Evolutionary conservation across 2,329 filamentous ascomycete genomes (phyloP).

Genomic region (Trichothecium roseum): DNA sequence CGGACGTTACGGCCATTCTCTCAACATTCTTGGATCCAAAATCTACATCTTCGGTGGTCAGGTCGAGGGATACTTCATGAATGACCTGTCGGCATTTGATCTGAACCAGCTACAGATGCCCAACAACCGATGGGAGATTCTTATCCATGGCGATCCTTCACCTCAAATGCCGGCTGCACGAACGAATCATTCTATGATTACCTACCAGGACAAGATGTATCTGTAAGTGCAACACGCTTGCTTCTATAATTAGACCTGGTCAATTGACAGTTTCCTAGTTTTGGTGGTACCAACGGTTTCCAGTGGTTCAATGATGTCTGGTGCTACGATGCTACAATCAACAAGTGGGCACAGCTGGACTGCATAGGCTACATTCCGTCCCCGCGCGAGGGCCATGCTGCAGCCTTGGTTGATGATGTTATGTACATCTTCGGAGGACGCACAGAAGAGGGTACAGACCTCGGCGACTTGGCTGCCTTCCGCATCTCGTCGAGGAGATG

Average conservation of each 20-base stretch:
- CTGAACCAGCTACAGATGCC: slow-evolving; percentile 88
- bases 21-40: slow-evolving; percentile 94
- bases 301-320: slow-evolving; percentile 99
- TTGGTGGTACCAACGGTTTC: slow-evolving; percentile 91
- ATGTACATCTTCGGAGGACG: slow-evolving; percentile 99
- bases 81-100: slow-evolving; percentile 91
- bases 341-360: slow-evolving; percentile 79
- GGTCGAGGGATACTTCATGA: slow-evolving; percentile 96
- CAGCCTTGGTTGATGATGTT: slow-evolving; percentile 87
- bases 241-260: background rate
- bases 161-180: slow-evolving; percentile 65
- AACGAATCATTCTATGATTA: slow-evolving; percentile 90
- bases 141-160: slow-evolving; percentile 55
- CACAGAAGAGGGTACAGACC: slow-evolving; percentile 82
- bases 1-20: slow-evolving; percentile 87
- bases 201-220: slow-evolving; percentile 87
- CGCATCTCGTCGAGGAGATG: slow-evolving; percentile 70
- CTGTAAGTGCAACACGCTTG: slow-evolving; percentile 47
- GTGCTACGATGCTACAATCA: slow-evolving; percentile 79
- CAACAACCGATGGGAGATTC: slow-evolving; percentile 85
- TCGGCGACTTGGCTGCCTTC: slow-evolving; percentile 84
- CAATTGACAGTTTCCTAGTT: slow-evolving; percentile 41
- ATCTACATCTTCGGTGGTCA: slow-evolving; percentile 97
- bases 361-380: slow-evolving; percentile 97
- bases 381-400: slow-evolving; percentile 86